Percentiles rank a stretch among this genome's conserved stretches.
These are phyloP conservation scores for Quercus parvula DNA, from an alignment of 306 rosid species.

Conservation along the genomic window DNA sequence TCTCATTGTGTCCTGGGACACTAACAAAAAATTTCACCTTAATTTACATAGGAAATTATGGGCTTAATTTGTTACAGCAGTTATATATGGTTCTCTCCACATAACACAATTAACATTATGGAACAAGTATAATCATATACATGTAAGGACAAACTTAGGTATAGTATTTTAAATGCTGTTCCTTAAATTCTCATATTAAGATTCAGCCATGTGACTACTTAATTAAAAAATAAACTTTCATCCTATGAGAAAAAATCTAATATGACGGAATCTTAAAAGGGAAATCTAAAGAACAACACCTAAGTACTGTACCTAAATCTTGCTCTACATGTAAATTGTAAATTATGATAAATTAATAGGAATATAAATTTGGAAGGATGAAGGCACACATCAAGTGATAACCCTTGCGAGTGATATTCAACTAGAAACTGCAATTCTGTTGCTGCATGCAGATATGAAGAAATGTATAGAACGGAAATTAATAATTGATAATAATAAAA, in stretches of 20 bases:
- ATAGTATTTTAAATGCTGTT: fast-evolving
- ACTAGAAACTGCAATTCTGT: background rate
- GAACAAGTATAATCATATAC: background rate
- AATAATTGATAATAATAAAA: constrained; percentile 2
- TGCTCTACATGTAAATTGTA: background rate
- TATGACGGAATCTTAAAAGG: fast-evolving
- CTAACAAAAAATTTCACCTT: background rate
- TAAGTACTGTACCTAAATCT: too few relatives aligned
- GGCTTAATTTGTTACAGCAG: background rate
- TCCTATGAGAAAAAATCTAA: too few relatives aligned
- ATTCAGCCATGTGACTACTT: fast-evolving
- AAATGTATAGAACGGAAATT: background rate
- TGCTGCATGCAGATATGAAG: background rate
- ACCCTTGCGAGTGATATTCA: background rate
- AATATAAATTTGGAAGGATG: background rate
- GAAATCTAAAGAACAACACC: fast-evolving
- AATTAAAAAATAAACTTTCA: too few relatives aligned
- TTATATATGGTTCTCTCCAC: background rate
- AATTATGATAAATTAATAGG: background rate
- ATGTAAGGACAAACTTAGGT: too few relatives aligned
- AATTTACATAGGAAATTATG: background rate
- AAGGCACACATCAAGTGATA: background rate
- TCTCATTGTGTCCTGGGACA: background rate
- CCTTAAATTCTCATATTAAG: fast-evolving
- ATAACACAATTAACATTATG: background rate